phyloP scores from a whole-genome alignment of 495 filamentous ascomycete genomes.

The Penicillium steckii region DNA sequence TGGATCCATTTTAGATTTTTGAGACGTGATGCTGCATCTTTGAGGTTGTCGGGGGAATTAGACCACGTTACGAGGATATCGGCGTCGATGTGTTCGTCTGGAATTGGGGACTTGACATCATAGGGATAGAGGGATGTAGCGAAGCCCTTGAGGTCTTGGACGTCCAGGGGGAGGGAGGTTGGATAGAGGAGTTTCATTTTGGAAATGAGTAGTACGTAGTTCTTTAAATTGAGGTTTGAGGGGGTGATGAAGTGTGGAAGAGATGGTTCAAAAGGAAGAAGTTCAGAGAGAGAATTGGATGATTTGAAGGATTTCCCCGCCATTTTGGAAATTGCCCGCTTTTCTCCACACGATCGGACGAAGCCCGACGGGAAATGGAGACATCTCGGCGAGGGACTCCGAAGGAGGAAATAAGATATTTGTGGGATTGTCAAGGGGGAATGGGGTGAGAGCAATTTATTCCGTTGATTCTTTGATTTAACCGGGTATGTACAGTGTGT shows the following conservation, averaged over 20 bases:
- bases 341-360: background rate
- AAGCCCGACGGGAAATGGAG: background rate
- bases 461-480: background rate
- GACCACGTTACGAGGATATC: conserved; percentile 56
- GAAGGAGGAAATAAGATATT: background rate
- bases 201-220: background rate
- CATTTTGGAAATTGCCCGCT: background rate
- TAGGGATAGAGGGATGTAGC: conserved; percentile 50
- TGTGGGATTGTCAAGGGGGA: background rate
- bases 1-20: conserved; percentile 59
- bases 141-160: conserved; percentile 51
- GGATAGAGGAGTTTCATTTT: conserved; percentile 63
- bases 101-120: conserved; percentile 51
- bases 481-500: too few relatives aligned
- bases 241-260: background rate
- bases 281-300: background rate
- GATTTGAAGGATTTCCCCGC: background rate
- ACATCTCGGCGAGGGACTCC: background rate
- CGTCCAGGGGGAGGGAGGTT: conserved; percentile 52
- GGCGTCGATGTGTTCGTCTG: conserved; percentile 51
- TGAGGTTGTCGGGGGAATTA: conserved; percentile 52
- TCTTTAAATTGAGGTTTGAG: background rate
- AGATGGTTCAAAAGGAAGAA: too few relatives aligned
- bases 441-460: background rate
- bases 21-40: conserved; percentile 47